Evolutionary conservation across 768 basidiomycete species (phyloP).

Genomic region (Xerocomellus dryophilus): DNA sequence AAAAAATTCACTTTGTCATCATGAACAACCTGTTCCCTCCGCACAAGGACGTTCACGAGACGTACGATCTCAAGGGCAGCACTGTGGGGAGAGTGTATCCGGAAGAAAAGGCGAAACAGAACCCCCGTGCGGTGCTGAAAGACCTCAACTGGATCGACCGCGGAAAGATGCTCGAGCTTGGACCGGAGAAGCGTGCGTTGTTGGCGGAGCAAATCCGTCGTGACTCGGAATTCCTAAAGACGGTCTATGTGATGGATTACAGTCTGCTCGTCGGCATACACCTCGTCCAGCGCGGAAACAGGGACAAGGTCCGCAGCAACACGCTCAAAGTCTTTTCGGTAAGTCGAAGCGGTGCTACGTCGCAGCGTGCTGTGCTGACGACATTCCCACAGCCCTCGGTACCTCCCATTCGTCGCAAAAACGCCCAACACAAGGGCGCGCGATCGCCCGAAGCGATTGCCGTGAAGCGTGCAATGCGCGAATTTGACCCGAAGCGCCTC

Average conservation of each 20-base stretch:
- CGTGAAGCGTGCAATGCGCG: conserved; percentile 80
- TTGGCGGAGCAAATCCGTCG: conserved; percentile 87
- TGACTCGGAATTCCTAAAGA: conserved; percentile 82
- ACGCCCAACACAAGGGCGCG: conserved; percentile 54
- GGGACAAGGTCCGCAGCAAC: conserved; percentile 86
- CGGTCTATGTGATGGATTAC: conserved; percentile 93
- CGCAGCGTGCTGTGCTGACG: background rate
- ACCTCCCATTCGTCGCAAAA: conserved; percentile 58
- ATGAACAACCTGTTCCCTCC: conserved; percentile 99
- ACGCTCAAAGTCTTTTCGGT: conserved; percentile 92
- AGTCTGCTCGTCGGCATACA: conserved; percentile 93
- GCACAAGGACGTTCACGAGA: conserved; percentile 96
- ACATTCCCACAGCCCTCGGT: conserved; percentile 57
- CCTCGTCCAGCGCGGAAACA: conserved; percentile 84
- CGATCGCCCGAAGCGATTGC: conserved; percentile 73
- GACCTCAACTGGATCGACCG: conserved; percentile 96
- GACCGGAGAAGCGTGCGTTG: conserved; percentile 91
- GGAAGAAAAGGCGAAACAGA: conserved; percentile 72
- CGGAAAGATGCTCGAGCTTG: conserved; percentile 75
- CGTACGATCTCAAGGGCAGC: conserved; percentile 94
- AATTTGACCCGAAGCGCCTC: conserved; percentile 74
- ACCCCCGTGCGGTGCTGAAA: conserved; percentile 88
- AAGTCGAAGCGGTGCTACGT: conserved; percentile 30
- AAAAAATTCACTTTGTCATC: conserved; percentile 98
- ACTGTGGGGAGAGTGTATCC: conserved; percentile 86